Base-by-base conservation (phyloP, 805 yeast genomes). In the Suhomyces pyralidae region DNA sequence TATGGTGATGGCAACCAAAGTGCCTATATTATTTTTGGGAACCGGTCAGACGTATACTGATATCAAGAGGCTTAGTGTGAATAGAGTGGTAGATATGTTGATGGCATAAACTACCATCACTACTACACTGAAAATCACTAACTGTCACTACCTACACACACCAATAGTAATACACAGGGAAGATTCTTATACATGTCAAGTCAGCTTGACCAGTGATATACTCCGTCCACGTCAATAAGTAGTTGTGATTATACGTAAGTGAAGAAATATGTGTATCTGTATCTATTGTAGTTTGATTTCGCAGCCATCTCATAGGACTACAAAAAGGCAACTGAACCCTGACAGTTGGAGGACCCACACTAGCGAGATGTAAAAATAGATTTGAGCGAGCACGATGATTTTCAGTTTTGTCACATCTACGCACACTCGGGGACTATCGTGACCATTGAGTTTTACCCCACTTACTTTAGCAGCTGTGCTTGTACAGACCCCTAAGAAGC, bases 1-100 rank as follows among this genome's bases (percentile, higher is more conserved):
- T 68, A 90, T 93, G 96, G 97, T 96, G 1, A 88, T 88, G 76
- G 92, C 97, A 5, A 94, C 98, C 0, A 90, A 92, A 30, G 94
- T 93, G 20, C 99, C 99, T 0, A 94, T 93, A 36, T 76, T 93
- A 58, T 94, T 94, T 69, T 94, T 93, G 50, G 99, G 99, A 34
- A 90, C 92, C 2, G 99, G 99, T 10, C 99, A 93, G 74, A 93
- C 96, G 2, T 93, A 93, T 63, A 93, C 98, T 0, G 99, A 93
- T 69, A 77, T 93, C 55, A 83, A 97, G 68, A 86, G 96, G 10
- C 74, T 93, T 59, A 88, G 93, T 64, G 96, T 93, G 8, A 90
- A 86, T 53, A 86, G 96, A 87, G 97, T 97, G 0, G 98, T 94
- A 17, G 84, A 85, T 55, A 83, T 87, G 77, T 76, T 93, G 59